phyloP scores from a whole-genome alignment of 805 yeast genomes.

The Candida alai region DNA sequence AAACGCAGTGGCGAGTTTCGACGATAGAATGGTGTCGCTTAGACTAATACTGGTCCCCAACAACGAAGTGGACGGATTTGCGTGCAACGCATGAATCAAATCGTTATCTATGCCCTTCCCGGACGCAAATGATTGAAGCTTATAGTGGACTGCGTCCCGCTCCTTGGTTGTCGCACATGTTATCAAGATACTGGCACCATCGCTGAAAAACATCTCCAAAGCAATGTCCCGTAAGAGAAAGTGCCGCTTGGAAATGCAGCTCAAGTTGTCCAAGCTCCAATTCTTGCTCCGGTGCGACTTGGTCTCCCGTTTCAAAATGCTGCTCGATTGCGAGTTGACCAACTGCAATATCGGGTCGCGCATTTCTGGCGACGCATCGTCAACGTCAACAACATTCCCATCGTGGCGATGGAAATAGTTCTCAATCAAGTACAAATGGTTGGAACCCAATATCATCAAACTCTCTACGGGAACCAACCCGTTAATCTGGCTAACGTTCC shows the following conservation, averaged over 20 bases:
- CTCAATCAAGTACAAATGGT: constrained; percentile 64
- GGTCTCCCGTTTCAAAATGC: constrained; percentile 18
- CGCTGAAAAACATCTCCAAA: constrained; percentile 67
- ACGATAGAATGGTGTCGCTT: constrained; percentile 16
- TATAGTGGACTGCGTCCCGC: constrained; percentile 54
- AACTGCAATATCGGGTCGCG: constrained; percentile 69
- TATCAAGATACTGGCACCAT: constrained; percentile 67
- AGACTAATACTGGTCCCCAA: constrained; percentile 34
- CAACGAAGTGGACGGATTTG: constrained; percentile 26
- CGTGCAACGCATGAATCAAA: constrained; percentile 48
- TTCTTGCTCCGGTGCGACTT: constrained; percentile 45
- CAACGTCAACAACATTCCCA: constrained; percentile 55
- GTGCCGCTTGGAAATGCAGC: constrained; percentile 68
- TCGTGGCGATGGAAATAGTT: constrained; percentile 58
- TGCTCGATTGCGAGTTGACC: constrained; percentile 47
- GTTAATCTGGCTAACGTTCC: constrained; percentile 71
- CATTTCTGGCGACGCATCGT: constrained; percentile 57
- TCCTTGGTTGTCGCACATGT: constrained; percentile 53
- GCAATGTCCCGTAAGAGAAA: constrained; percentile 80
- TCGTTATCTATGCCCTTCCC: constrained; percentile 52
- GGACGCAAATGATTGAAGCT: constrained; percentile 46
- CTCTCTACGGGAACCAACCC: constrained; percentile 80
- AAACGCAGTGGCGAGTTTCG: constrained; percentile 37
- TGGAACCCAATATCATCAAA: constrained; percentile 62
- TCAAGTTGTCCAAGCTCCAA: constrained; percentile 60